Evolutionary conservation across 2,329 filamentous ascomycete species (phyloP), one percentile per base, ranked within the genome.

Genomic region (Corynespora cassiicola): DNA sequence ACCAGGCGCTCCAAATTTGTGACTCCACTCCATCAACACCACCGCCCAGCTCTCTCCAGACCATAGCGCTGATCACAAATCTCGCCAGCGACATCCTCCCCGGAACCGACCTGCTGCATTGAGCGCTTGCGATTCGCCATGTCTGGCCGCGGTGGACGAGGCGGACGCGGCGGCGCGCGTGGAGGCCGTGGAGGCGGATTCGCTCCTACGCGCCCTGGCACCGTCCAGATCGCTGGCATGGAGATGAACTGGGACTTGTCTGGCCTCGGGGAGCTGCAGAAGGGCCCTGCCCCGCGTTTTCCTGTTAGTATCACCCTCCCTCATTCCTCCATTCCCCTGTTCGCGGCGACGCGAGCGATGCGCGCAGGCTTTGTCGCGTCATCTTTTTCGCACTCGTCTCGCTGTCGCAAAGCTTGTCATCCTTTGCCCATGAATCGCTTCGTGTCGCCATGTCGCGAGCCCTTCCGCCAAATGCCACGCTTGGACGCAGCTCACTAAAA

Each of bases 161-260:
- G 66, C 49, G 67, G 65, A 39, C 53, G 65, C 19, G 58, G 65
- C 16, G 56, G 58, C 17, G 50, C 33, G n/a, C 45, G 54, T 20
- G 56, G 56, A 18, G 58, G 58, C 28, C 56, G 61, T 6, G 55
- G 63, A 25, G 63, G 64, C 24, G 53, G 45, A 20, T 57, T 58
- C 42, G 56, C 54, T 36, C 46, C 50, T n/a, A 50, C 52, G 29
- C 63, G 58, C 31, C n/a, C n/a, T n/a, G 58, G 62, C 6, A 64
- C 54, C 22, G 60, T 70, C 37, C 67, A 64, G 45, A 72, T 73
- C 48, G 71, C 61, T 23, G 71, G 71, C 38, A 66, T 69, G 6
- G 70, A 73, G 41, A 47, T 73, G 38, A 61, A 66, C 31, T 71
- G 66, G 68, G 69, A 70, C 39, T 56, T 69, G 36, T 56, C 55